Base-by-base conservation (phyloP, 331 rosid genomes). In the Malus hybrid region DNA sequence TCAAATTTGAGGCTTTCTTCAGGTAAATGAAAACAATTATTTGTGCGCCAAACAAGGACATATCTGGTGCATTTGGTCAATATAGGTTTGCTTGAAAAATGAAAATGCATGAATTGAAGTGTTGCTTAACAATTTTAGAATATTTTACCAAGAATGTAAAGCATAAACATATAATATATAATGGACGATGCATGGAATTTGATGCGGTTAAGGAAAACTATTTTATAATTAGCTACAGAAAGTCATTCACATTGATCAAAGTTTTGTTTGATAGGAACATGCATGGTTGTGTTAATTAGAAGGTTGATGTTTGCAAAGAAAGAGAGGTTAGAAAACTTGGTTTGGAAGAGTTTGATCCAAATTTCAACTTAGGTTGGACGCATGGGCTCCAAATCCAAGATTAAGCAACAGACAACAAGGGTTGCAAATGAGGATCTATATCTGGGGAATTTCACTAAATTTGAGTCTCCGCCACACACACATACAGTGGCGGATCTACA, bases 341-440 rank as follows among this genome's bases (percentile, higher is more conserved):
- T 74, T 78, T 59, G 67, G 6, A 62, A 70, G 73, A 39, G 52
- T 83, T 83, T 78, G 87, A 83, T 76, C 76, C 59, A 61, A 46
- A 65, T 74, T 73, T 79, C 74, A 78, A 72, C 84, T 79, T 79
- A 66, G 73, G 84, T 79, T 82, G 69, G 75, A 80, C 73, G 80
- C 60, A 68, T 69, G 80, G 77, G 62, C 75, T 19, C 54, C 54
- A n/a, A 81, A 75, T 67, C 80, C 83, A 56, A 76, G 62, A 55
- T 60, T 69, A 71, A 16, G 65, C 65, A 77, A 68, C 71, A 84
- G 82, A 81, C 85, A 79, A 81, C 34, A 62, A 83, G 73, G 67
- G 69, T 71, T 67, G 28, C 76, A 80, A 79, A 86, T 83, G 78
- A 79, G 81, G 78, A 52, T 72, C 77, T 44, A 27, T 65, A 31